Percentiles rank a stretch among this genome's conserved stretches.
phyloP scores from a whole-genome alignment of 495 filamentous ascomycete genomes.

The Penicillium mononematosum region DNA sequence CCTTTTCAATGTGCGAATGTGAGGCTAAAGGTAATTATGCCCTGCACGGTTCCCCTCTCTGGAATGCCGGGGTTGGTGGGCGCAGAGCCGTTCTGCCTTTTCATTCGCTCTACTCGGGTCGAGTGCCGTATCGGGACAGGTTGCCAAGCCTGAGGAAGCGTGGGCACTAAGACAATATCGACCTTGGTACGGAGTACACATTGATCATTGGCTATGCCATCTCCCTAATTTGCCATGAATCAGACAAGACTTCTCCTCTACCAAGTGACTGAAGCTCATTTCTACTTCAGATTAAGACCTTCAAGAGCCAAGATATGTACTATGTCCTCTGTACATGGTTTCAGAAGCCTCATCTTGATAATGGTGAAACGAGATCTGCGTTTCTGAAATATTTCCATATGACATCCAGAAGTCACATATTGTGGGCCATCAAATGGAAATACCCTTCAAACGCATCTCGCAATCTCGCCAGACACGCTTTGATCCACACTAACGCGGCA shows the following conservation, averaged over 20 bases:
- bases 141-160: conserved; percentile 20
- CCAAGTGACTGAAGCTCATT: no score
- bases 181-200: not conserved
- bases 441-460: not conserved
- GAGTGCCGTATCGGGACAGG: conserved; percentile 12
- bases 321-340: not conserved
- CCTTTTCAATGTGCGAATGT: not conserved
- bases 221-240: not conserved
- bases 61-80: conserved; percentile 4
- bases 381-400: conserved; percentile 4
- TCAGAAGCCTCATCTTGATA: not conserved
- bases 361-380: conserved; percentile 12
- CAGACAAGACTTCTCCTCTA: not conserved
- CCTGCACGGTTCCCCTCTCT: conserved; percentile 19
- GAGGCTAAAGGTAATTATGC: not conserved
- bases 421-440: not conserved
- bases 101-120: conserved; percentile 16
- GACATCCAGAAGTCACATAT: not conserved
- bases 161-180: not conserved
- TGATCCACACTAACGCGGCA: conserved; percentile 5
- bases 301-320: not conserved
- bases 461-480: not conserved
- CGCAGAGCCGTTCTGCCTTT: conserved; percentile 4
- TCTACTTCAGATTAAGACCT: not conserved
- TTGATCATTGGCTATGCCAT: not conserved